Base-by-base conservation (phyloP, 2,329 filamentous ascomycete genomes). In the Ophiocordyceps camponoti-floridani region DNA sequence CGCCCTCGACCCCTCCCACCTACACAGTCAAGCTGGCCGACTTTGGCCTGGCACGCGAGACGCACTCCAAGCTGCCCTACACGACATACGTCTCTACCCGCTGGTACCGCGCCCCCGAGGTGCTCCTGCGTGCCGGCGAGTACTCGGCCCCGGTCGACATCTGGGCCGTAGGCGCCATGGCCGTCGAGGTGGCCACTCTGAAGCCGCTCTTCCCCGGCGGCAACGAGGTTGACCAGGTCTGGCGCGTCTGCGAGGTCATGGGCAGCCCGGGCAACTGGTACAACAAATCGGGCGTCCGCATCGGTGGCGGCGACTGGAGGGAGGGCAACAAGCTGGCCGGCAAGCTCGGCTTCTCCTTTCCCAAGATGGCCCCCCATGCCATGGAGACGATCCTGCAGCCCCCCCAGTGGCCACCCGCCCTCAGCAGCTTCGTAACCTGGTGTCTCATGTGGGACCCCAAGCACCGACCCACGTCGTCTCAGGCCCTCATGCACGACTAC, bases 11-110 rank as follows among this genome's bases (percentile, higher is more conserved):
- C 23, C 91, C 91, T 18, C 86, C 89, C 3, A 75, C 80, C 1
- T 98, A 96, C 64, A 89, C 88, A 0, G 91, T 98, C 54, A 98
- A 98, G 69, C 94, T 98, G 55, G 91, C 91, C 55, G 91, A 98
- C 60, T 98, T 98, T 64, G 91, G 91, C 51, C 75, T 98, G 14
- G 91, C 91, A n/a, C 76, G 91, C 55, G 91, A 98, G 65, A 98
- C 88, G 0, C 87, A 96, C 59, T 96, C 91, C 1, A 94, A 91
- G 60, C 72, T 93, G 37, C 88, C 91, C 0, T 98, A 96, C 65
- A 98, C 91, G 0, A 98, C 91, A 2, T 98, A 98, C 54, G 91
- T 98, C 40, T 98, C 91, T 1, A 98, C 91, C 4, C 72, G 91
- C 62, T 98, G 91, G 91, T 98, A 98, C 64, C 82, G 91, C 51